Conservation (phyloP, 2,329 filamentous ascomycete species). For the Colletotrichum plurivorum region DNA sequence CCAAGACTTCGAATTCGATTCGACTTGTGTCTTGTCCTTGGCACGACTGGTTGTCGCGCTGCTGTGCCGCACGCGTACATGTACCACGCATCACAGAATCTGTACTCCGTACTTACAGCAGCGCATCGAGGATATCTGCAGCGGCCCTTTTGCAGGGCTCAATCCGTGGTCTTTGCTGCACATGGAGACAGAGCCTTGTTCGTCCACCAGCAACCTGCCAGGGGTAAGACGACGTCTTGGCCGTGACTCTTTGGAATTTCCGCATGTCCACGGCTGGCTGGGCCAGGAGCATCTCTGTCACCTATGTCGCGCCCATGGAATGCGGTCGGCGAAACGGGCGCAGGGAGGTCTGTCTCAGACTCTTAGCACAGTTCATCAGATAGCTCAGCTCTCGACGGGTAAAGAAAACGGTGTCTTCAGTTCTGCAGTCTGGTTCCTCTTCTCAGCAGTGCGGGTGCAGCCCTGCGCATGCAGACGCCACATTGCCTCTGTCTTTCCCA, state of each 20-base stretch:
- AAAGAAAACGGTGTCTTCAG: constrained; percentile 10
- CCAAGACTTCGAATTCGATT: neutral
- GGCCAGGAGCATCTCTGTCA: neutral
- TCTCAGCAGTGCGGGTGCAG: neutral
- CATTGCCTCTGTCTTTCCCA: too few relatives aligned
- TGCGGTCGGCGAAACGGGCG: constrained; percentile 1
- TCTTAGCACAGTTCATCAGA: neutral
- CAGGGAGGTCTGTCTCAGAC: neutral
- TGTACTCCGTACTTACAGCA: neutral
- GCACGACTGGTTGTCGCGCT: constrained; percentile 2
- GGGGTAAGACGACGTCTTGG: constrained; percentile 8
- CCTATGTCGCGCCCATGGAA: neutral
- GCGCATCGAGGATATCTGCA: neutral
- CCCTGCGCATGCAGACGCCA: neutral
- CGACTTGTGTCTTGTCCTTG: neutral
- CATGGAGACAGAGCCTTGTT: constrained; percentile 11
- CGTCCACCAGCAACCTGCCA: neutral
- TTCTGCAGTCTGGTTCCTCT: constrained; percentile 1
- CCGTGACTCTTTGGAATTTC: neutral
- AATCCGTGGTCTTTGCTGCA: constrained; percentile 16
- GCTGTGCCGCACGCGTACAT: constrained; percentile 22
- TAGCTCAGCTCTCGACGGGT: neutral
- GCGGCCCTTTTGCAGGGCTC: neutral
- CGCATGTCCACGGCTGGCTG: neutral
- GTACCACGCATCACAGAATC: neutral